Evolutionary conservation across 768 basidiomycete species (phyloP).

Genomic region (Rhodotorula paludigena): DNA sequence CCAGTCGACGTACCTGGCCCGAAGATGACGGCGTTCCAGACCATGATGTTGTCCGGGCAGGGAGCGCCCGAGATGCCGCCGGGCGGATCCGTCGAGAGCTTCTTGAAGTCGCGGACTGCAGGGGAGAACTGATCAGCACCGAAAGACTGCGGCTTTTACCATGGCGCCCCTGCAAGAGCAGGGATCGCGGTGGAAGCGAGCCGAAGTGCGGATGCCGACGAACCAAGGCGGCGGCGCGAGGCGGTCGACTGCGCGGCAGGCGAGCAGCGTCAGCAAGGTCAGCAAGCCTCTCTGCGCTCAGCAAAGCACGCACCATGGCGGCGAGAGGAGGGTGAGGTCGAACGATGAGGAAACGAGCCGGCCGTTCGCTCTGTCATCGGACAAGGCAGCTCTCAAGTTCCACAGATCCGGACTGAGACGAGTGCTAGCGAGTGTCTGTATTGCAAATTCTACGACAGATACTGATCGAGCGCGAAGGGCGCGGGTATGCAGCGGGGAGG

Average conservation of each 20-base stretch:
- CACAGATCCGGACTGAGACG: no score
- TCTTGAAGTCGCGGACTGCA: constrained; percentile 83
- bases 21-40: constrained; percentile 99
- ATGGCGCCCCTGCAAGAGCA: background rate
- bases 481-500: no score
- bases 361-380: background rate
- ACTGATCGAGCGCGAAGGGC: no score
- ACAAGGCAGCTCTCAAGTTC: no score
- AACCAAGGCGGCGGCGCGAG: constrained; percentile 79
- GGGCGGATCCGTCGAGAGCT: constrained; percentile 87
- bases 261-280: background rate
- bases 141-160: no score
- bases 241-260: constrained; percentile 67
- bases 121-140: background rate
- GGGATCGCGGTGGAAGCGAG: background rate
- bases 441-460: no score
- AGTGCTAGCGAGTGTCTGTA: no score
- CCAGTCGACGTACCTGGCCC: constrained; percentile 71
- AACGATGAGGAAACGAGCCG: background rate
- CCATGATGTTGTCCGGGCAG: constrained; percentile 97
- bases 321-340: background rate
- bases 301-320: background rate
- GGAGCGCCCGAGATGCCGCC: constrained; percentile 95
- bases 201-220: background rate
- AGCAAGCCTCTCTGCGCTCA: no score